Evolutionary conservation across 2,329 filamentous ascomycete genomes (phyloP), one percentile per base, ranked within the genome.

Genomic region (Sporothrix globosa): DNA sequence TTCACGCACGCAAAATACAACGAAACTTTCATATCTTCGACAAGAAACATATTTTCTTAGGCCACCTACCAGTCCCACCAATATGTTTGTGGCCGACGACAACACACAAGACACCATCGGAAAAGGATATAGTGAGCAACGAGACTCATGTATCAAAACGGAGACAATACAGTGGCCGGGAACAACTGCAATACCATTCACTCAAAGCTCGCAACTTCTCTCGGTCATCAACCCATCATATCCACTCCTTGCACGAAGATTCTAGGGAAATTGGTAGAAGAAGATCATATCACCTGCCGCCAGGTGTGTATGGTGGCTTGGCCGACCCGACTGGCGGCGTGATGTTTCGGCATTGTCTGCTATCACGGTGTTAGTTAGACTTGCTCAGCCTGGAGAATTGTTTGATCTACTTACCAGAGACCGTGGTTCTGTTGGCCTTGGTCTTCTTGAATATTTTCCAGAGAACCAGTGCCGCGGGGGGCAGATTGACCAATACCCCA

Each of bases 361-460:
- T 41, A 41, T 60, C 56, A 21, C 17, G 39, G 17, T 17, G 30
- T 60, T 60, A 60, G 30, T 34, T 34, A 4, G 11, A 41, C 19
- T n/a, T 60, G 14, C 17, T 21, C 27, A 5, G 14, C 21, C 19
- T 41, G 27, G 54, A 39, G 34, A 21, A 60, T n/a, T 41, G 34
- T n/a, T 60, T 19, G 56, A 11, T 60, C 56, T 60, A 60, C 30
- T 60, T 9, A 41, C 56, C 56, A 10, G 17, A 41, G 56, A 21
- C 56, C 30, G 56, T 21, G 34, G 30, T 19, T 60, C 27, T 60
- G 56, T 41, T 41, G 56, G 56, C 34, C 56, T n/a, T 30, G 27
- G 7, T n/a, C 56, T 60, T 60, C 17, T 39, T 44, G 30, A 60
- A 60, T 41, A 60, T 17, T n/a, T 41, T 41, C 56, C 56, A 60